These are phyloP conservation scores for Scenedesmus sp. DNA, from an alignment of 163 green algal genomes.

Conservation along the genomic window DNA sequence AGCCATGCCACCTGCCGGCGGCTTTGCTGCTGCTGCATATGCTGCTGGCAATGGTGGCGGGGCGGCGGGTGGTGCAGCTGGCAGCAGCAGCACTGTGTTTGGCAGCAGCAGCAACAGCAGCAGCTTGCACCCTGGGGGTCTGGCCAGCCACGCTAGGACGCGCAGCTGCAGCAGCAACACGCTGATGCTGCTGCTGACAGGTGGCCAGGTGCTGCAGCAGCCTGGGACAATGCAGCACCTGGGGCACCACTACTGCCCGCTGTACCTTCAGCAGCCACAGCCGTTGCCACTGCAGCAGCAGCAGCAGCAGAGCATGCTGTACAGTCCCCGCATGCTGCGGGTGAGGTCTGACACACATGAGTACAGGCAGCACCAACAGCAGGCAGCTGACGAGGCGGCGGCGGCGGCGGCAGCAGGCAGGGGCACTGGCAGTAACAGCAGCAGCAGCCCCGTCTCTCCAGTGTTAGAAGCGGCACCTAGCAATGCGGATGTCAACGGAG, in stretches of 20 bases:
- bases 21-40: conserved; percentile 30
- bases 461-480: neutral
- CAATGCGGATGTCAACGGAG: neutral
- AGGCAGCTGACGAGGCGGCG: neutral
- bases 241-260: neutral
- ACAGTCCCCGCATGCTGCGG: neutral
- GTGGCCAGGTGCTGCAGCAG: conserved; percentile 13
- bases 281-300: conserved; percentile 38
- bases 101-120: neutral
- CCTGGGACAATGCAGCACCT: conserved; percentile 15
- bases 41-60: neutral
- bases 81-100: neutral
- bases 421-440: conserved; percentile 16
- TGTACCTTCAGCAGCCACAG: conserved; percentile 31
- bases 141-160: neutral
- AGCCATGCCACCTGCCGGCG: neutral
- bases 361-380: neutral
- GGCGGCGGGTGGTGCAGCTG: neutral
- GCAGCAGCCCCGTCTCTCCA: neutral
- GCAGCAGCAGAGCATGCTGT: conserved; percentile 26
- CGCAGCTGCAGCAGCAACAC: conserved; percentile 46
- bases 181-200: conserved; percentile 35
- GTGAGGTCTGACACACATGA: neutral
- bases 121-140: neutral
- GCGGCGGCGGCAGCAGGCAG: conserved; percentile 4